Percentiles rank a stretch among this genome's conserved stretches.
Evolutionary conservation across 805 yeast genomes (phyloP).

Genomic region (Starmerella khaoyaiensis): DNA sequence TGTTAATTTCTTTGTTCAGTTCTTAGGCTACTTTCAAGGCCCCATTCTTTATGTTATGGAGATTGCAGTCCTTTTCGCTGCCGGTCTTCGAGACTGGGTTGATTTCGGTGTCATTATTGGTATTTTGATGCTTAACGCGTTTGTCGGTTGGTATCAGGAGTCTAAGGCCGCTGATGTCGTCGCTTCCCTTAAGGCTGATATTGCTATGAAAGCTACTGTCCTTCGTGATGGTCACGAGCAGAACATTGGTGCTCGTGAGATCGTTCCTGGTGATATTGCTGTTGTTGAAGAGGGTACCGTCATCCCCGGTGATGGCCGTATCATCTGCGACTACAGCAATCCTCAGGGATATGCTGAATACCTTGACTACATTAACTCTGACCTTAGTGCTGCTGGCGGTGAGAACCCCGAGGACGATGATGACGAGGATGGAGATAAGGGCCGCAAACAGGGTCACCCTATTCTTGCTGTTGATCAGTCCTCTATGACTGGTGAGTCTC

Average conservation of each 20-base stretch:
- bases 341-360: slow-evolving; percentile 30
- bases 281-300: slow-evolving; percentile 88
- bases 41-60: slow-evolving; percentile 95
- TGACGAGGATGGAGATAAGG: slow-evolving; percentile 30
- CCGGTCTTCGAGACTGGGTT: slow-evolving; percentile 95
- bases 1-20: slow-evolving; percentile 67
- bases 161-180: slow-evolving; percentile 97
- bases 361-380: slow-evolving; percentile 31
- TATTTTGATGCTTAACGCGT: slow-evolving; percentile 73
- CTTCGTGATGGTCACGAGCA: slow-evolving; percentile 71
- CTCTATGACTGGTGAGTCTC: slow-evolving; percentile 94
- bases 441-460: slow-evolving; percentile 74
- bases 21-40: slow-evolving; percentile 77
- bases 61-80: slow-evolving; percentile 87
- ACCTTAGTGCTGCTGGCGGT: slow-evolving; percentile 23
- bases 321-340: slow-evolving; percentile 32
- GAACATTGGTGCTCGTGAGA: slow-evolving; percentile 69
- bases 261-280: slow-evolving; percentile 90
- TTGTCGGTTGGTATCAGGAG: slow-evolving; percentile 94
- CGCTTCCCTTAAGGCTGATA: slow-evolving; percentile 86
- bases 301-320: slow-evolving; percentile 85
- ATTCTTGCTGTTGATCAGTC: slow-evolving; percentile 77
- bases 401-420: slow-evolving; percentile 22
- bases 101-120: slow-evolving; percentile 96
- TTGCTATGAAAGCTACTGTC: slow-evolving; percentile 79